Evolutionary conservation across 257 asterid genomes (phyloP), one percentile per base, ranked within the genome.

Genomic region (Marsdenia floribunda): DNA sequence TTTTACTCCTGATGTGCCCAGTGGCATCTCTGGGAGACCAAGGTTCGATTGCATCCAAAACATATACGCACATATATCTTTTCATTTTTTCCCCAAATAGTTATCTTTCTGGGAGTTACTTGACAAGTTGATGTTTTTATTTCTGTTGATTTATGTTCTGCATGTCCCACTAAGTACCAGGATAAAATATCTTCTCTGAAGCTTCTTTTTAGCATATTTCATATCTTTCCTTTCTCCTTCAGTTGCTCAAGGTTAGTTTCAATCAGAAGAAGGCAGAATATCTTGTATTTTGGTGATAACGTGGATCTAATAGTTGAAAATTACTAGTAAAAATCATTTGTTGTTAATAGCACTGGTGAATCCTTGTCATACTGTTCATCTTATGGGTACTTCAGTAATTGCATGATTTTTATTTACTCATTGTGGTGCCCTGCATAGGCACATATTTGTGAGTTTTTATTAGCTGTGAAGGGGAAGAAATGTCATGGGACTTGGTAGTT

Each of bases 1-100:
- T 63, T 94, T 94, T 80, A 90, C 97, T 50, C 98, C 98, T 79
- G 98, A 93, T 81, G 78, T 90, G 40, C 82, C 88, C 29, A 73
- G 84, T 63, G 77, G 87, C 77, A 78, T 80, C 63, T 84, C 88
- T 55, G 89, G 92, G 63, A 89, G 97, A 82, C 89, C 92, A 68
- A 90, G 98, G 97, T 92, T 44, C n/a, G 86, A 76, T 55, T 67
- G 70, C 72, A 70, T 65, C 74, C 29, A 15, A 54, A 72, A 44
- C 72, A 42, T 79, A 10, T 6, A 16, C 19, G 7, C 54, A 16
- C 7, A 52, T 70, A 66, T 71, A 33, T 71, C 16, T 19, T 53
- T 44, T 69, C 67, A 14, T 49, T 50, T 29, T 65, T 50, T 46
- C 42, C 18, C 73, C 8, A 15, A 22, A 59, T 40, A 12, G 63